Evolutionary conservation across 2,329 filamentous ascomycete species (phyloP).

Genomic region (Diaporthe aspalathi): DNA sequence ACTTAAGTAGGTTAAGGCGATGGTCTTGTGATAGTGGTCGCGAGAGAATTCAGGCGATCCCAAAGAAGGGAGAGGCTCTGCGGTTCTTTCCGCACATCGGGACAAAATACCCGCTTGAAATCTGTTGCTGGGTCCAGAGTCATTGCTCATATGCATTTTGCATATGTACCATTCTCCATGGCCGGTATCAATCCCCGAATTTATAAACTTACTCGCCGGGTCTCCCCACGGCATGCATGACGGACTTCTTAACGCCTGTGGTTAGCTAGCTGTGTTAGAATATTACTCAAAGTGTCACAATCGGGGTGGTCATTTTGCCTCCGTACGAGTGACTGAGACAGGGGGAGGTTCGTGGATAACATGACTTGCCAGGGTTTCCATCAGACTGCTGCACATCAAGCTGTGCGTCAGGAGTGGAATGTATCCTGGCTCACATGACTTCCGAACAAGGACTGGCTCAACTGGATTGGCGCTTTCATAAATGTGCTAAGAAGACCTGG

Average conservation of each 20-base stretch:
- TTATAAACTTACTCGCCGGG: neutral
- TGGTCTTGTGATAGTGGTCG: too few relatives aligned
- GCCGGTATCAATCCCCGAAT: neutral
- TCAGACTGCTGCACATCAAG: too few relatives aligned
- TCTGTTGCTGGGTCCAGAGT: neutral
- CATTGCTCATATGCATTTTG: neutral
- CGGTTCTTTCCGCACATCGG: conserved; percentile 2
- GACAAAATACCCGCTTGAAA: neutral
- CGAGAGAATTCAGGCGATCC: too few relatives aligned
- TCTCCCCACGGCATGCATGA: neutral
- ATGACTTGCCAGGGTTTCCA: too few relatives aligned
- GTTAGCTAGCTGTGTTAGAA: neutral
- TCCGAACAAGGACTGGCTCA: too few relatives aligned
- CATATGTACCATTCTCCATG: neutral
- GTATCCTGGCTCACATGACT: too few relatives aligned
- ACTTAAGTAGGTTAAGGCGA: too few relatives aligned
- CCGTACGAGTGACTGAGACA: neutral
- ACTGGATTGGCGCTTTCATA: too few relatives aligned
- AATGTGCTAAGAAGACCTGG: too few relatives aligned
- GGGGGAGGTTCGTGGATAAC: too few relatives aligned
- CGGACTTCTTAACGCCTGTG: neutral
- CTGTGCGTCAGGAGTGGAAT: too few relatives aligned
- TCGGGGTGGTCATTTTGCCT: neutral
- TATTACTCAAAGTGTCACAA: neutral
- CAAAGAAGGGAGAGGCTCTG: neutral